Evolutionary conservation across 2,329 filamentous ascomycete genomes (phyloP).

Genomic region (Trichoderma gracile): DNA sequence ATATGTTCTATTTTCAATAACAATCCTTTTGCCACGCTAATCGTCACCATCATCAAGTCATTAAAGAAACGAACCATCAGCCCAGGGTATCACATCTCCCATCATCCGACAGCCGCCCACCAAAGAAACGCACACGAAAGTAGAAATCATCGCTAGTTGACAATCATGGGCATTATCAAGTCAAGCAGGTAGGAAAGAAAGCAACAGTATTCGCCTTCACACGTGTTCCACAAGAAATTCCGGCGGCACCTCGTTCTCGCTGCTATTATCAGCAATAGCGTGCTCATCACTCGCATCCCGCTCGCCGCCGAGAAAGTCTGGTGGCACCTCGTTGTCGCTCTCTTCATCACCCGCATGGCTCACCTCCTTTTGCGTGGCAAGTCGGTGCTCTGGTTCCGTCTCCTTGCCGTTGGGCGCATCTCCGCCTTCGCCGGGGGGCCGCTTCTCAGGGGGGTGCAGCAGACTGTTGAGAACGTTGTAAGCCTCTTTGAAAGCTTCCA

Average conservation of each 20-base stretch:
- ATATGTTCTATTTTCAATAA: not conserved
- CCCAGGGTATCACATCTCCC: not conserved
- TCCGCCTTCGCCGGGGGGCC: constrained; percentile 13
- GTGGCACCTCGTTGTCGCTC: constrained; percentile 31
- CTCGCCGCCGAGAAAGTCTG: constrained; percentile 39
- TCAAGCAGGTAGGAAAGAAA: not conserved
- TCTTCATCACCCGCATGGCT: constrained; percentile 24
- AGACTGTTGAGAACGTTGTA: constrained; percentile 52
- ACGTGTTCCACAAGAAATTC: constrained; percentile 54
- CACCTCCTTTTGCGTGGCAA: not conserved
- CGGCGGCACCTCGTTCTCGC: constrained; percentile 52
- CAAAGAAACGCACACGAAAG: not conserved
- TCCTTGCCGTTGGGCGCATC: not conserved
- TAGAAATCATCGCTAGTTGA: not conserved
- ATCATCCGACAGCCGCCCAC: not conserved
- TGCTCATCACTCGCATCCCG: constrained; percentile 27
- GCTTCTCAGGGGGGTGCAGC: constrained; percentile 11
- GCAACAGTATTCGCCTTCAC: not conserved
- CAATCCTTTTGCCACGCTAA: not conserved
- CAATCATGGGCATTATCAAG: not conserved
- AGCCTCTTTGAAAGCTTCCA: constrained; percentile 66
- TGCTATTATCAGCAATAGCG: constrained; percentile 32
- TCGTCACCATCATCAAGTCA: not conserved
- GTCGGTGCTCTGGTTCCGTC: constrained; percentile 5
- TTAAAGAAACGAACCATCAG: not conserved